Percentiles rank a stretch among this genome's conserved stretches.
Conservation (phyloP, 192 early-diverging fungal species). For the Backusella australiensis region DNA sequence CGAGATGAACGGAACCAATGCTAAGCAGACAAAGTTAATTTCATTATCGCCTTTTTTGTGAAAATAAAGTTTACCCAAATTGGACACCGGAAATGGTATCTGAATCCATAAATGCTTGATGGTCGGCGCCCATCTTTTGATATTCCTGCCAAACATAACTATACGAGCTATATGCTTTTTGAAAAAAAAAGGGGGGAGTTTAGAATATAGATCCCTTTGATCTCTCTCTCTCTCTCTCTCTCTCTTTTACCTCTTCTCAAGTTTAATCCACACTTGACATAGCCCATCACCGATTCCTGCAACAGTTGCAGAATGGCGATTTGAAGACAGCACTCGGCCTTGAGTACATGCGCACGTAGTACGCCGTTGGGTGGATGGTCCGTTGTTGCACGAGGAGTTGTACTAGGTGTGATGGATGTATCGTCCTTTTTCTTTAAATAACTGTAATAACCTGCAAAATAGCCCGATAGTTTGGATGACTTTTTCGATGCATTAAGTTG, state of each 20-base stretch:
- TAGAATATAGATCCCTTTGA: too few relatives aligned
- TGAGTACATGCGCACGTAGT: constrained; percentile 47
- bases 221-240: too few relatives aligned
- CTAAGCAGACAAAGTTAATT: not conserved
- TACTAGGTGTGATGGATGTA: not conserved
- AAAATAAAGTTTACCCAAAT: constrained; percentile 44
- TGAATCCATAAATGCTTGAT: constrained; percentile 39
- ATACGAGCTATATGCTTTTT: constrained; percentile 47
- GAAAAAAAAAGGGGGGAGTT: not conserved
- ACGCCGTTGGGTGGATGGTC: constrained; percentile 42
- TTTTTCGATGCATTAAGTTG: constrained; percentile 41
- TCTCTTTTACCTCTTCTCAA: constrained; percentile 37
- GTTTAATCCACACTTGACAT: constrained; percentile 52
- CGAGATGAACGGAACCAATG: constrained; percentile 42
- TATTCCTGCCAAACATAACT: constrained; percentile 48
- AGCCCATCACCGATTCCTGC: constrained; percentile 51
- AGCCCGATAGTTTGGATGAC: constrained; percentile 29
- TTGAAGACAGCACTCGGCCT: constrained; percentile 49
- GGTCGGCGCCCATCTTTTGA: constrained; percentile 44
- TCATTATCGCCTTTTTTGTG: not conserved
- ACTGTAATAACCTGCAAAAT: constrained; percentile 38
- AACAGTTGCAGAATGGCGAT: constrained; percentile 49
- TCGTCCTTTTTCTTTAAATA: constrained; percentile 9
- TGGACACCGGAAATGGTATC: constrained; percentile 52
- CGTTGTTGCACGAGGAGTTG: not conserved